phyloP scores from a whole-genome alignment of 768 basidiomycete genomes.

The Paxillus involutus region DNA sequence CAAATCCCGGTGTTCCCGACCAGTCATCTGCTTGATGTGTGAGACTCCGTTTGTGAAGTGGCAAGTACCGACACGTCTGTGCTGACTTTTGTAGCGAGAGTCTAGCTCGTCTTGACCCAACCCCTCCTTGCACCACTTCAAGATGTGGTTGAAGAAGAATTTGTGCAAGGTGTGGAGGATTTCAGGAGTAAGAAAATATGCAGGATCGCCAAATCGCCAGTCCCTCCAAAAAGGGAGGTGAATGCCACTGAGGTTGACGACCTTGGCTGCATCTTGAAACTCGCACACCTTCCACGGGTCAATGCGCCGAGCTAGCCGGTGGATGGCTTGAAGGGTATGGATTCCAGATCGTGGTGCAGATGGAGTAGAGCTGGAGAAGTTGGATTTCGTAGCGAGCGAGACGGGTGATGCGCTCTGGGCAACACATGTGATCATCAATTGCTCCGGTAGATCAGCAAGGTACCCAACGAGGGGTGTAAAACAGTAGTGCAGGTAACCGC shows the following conservation, averaged over 20 bases:
- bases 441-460: conserved; percentile 14
- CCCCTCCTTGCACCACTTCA: conserved; percentile 10
- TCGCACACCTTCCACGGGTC: conserved; percentile 26
- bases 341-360: neutral
- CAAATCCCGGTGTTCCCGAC: conserved; percentile 23
- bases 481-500: neutral
- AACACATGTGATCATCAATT: conserved; percentile 9
- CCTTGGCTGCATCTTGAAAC: conserved; percentile 23
- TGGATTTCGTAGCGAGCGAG: conserved; percentile 2
- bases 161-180: too few species aligned
- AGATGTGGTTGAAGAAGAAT: too few species aligned
- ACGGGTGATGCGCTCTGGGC: conserved; percentile 12
- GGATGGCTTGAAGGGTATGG: conserved; percentile 4
- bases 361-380: conserved; percentile 10
- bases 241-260: conserved; percentile 2
- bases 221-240: conserved; percentile 37
- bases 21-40: conserved; percentile 34
- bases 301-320: neutral
- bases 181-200: conserved; percentile 35
- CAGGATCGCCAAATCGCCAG: conserved; percentile 33
- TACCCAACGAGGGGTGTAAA: conserved; percentile 13
- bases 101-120: neutral
- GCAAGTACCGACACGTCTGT: conserved; percentile 24
- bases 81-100: neutral
- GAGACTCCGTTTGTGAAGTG: conserved; percentile 41